Evolutionary conservation across 345 rosid genomes (phyloP), one percentile per base, ranked within the genome.

Genomic region (Clausena lansium): DNA sequence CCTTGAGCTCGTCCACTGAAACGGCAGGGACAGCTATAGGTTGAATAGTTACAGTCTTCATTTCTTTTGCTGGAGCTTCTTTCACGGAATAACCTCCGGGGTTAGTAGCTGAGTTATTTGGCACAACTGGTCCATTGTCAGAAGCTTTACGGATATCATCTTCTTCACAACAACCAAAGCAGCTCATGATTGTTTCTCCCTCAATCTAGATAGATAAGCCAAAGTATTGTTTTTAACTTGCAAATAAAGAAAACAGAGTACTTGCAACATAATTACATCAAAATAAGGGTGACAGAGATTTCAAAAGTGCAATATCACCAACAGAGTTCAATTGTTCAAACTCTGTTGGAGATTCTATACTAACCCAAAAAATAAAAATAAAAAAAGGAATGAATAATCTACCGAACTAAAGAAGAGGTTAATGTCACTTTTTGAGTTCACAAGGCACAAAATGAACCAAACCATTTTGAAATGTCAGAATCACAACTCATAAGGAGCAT

Each of bases 121-220:
- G 72, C 8, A 85, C 82, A 77, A 73, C 81, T 67, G 84, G 79
- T 77, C 94, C 90, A 60, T 74, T 85, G 72, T 90, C 88, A 76
- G 89, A 78, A 77, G 84, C 75, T 85, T 88, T 87, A 76, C 79
- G 86, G 45, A 77, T 71, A 52, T 89, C 90, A 61, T 88, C 91
- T 63, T 89, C 94, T 71, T 79, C 86, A 79, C 90, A 92, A 54
- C 94, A 92, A 79, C 89, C 78, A 54, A 92, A 92, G 84, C 94
- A 90, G 79, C 90, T 73, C 97, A 92, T 92, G 74, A 82, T 81
- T 77, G 82, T 82, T 71, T 76, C 75, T 58, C 74, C 74, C 79
- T 76, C 25, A 70, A 20, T 27, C 57, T 52, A 52, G 57, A 17
- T 52, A 52, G 57, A 17, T 4, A 39, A 68, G 28, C 25, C 50